Evolutionary conservation across 208 protist species (phyloP).

Genomic region (Trypanosoma lewisi): DNA sequence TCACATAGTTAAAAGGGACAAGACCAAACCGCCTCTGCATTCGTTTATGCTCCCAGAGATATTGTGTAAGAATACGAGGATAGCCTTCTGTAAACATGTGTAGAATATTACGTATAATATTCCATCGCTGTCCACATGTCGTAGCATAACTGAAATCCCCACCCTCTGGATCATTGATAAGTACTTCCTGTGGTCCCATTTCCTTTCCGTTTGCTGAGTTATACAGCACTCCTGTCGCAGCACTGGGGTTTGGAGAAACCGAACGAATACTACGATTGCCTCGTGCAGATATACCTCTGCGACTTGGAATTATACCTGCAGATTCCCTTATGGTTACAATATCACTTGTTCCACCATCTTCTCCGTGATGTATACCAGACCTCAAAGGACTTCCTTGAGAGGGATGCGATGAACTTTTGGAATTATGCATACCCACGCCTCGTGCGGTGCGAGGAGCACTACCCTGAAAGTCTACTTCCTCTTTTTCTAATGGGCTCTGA

Average conservation of each 20-base stretch:
- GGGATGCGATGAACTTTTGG: constrained; percentile 4
- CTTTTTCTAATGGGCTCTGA: constrained; percentile 35
- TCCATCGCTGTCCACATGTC: constrained; percentile 40
- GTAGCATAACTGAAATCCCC: constrained; percentile 72
- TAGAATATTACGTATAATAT: constrained; percentile 82
- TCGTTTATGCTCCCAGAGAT: constrained; percentile 82
- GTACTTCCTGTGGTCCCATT: constrained; percentile 33
- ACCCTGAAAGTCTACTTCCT: constrained; percentile 21
- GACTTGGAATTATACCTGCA: constrained; percentile 71
- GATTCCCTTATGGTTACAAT: constrained; percentile 59
- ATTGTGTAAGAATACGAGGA: constrained; percentile 84
- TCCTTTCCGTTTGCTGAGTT: not conserved
- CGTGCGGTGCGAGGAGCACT: not conserved
- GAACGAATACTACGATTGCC: not conserved
- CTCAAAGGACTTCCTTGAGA: not conserved
- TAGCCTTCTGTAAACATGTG: constrained; percentile 92
- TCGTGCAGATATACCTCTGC: constrained; percentile 9
- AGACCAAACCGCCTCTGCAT: constrained; percentile 79
- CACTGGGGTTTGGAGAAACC: not conserved
- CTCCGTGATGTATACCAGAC: not conserved
- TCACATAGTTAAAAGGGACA: constrained; percentile 71
- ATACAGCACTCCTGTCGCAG: not conserved
- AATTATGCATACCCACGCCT: not conserved
- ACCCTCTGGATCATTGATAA: constrained; percentile 85
- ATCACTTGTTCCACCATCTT: constrained; percentile 19